Base-by-base conservation (phyloP, 805 yeast genomes). In the Ogataea philodendri region DNA sequence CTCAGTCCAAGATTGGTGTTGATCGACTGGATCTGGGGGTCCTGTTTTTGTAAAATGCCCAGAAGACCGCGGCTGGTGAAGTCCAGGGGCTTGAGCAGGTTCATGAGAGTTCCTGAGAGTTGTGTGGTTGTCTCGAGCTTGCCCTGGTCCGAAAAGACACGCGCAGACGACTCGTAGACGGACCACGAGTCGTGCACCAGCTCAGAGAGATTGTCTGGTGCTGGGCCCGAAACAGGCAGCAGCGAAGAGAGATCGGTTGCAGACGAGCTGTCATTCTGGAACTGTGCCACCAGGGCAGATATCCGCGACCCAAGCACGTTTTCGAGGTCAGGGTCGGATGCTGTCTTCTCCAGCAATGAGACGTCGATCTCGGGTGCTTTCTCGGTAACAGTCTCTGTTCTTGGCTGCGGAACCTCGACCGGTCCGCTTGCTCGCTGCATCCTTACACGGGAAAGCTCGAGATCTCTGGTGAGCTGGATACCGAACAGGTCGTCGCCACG, bases 391-490 rank as follows among this genome's bases (percentile, higher is more conserved):
- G n/a, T n/a, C n/a, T n/a, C n/a, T n/a, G n/a, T n/a, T n/a, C n/a
- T n/a, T n/a, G n/a, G n/a, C 7, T 19, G 15, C 2, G 39, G 39
- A 2, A 36, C 35, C 7, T 20, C 11, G 4, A 19, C 16, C 5
- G 4, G 13, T 6, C 11, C 22, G 3, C 11, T 34, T n/a, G 15
- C 20, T 20, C 37, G 26, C 21, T 22, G 15, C 29, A 40, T 22
- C 8, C 32, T 5, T 20, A 37, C 26, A 17, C 51, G 35, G 4
- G 59, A 55, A 7, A 54, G 22, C 30, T 54, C 60, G 23, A 45
- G 21, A 30, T 36, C 40, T 14, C 35, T 9, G 2, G 50, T 39
- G 10, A 42, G n/a, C 27, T 46, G 54, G 20, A 42, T 45, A 22
- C 37, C 44, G 4, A 34, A 28, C 15, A 37, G 42, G 3, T 19